Conservation (phyloP, 768 basidiomycete species). For the Naganishia onofrii region DNA sequence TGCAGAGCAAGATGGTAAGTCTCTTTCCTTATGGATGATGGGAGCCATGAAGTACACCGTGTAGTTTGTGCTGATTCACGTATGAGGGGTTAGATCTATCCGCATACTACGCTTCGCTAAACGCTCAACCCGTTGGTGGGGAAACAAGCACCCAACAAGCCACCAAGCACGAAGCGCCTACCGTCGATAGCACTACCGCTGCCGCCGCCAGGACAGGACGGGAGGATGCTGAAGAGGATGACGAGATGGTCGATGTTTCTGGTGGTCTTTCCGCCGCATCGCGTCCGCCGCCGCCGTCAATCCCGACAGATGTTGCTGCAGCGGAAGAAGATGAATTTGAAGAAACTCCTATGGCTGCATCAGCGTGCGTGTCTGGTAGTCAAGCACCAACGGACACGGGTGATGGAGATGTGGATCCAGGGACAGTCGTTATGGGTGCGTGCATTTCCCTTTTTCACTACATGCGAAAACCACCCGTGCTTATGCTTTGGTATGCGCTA, state of each 20-base stretch:
- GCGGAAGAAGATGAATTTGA: constrained; percentile 17
- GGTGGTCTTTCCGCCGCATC: not conserved
- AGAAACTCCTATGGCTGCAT: not conserved
- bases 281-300: not conserved
- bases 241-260: constrained; percentile 18
- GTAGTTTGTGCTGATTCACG: constrained; percentile 1
- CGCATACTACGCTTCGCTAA: constrained; percentile 11
- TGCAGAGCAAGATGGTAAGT: constrained; percentile 8
- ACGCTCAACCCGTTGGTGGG: not conserved
- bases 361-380: too few species aligned
- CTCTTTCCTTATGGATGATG: too few species aligned
- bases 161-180: not conserved
- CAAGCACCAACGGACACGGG: not conserved
- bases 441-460: not conserved
- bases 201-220: not conserved
- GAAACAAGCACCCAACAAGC: not conserved
- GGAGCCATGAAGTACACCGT: not conserved
- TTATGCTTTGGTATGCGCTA: not conserved
- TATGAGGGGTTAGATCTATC: constrained; percentile 5
- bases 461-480: too few species aligned
- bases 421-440: constrained; percentile 12
- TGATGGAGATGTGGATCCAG: constrained; percentile 5
- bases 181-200: too few species aligned
- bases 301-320: too few species aligned
- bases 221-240: not conserved